phyloP scores from a whole-genome alignment of 176 grass and related monocot species.

The Carex littledalei region DNA sequence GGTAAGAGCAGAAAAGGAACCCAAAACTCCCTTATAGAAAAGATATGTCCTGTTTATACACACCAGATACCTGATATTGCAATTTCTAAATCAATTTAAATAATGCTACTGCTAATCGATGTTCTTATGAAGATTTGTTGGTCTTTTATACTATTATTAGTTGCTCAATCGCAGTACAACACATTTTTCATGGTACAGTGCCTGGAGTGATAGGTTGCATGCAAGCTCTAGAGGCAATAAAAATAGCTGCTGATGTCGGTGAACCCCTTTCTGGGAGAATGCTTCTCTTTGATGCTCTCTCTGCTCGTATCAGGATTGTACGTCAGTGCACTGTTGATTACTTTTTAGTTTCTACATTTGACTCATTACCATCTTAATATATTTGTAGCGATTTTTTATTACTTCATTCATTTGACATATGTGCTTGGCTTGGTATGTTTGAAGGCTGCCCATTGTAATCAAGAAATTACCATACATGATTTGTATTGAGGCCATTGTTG shows the following conservation, averaged over 20 bases:
- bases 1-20: not conserved
- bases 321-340: conserved; percentile 27
- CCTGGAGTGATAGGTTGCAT: conserved; percentile 91
- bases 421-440: conserved; percentile 4
- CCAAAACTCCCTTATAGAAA: not conserved
- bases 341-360: not conserved
- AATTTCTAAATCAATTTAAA: not conserved
- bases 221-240: conserved; percentile 98
- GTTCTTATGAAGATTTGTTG: not conserved
- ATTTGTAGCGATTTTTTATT: not conserved
- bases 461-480: not conserved
- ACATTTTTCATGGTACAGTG: conserved; percentile 47
- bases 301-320: conserved; percentile 73
- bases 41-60: not conserved
- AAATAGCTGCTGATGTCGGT: conserved; percentile 70
- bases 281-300: conserved; percentile 83
- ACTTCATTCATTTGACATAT: conserved; percentile 1
- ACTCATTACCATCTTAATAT: not conserved
- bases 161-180: conserved; percentile 3
- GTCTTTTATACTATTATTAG: not conserved
- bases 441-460: not conserved
- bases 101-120: not conserved
- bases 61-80: not conserved
- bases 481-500: not conserved
- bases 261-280: conserved; percentile 85